phyloP scores from a whole-genome alignment of 768 basidiomycete species.

The Candolleomyces aberdarensis region DNA sequence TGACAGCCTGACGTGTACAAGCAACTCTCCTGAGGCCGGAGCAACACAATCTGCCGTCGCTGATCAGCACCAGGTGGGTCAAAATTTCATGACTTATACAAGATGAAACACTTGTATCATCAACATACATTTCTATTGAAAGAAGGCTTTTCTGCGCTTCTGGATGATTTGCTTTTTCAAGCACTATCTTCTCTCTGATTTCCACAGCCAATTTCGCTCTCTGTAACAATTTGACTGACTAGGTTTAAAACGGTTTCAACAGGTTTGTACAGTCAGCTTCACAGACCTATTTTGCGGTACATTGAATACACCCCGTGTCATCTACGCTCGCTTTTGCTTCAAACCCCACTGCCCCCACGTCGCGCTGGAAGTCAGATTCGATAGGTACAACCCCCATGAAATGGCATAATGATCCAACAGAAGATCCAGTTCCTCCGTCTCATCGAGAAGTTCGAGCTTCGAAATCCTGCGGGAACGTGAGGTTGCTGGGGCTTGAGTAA shows the following conservation, averaged over 20 bases:
- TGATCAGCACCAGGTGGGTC: no score
- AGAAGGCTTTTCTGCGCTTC: slow-evolving; percentile 15
- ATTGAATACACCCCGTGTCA: background rate
- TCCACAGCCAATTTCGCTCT: background rate
- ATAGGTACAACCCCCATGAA: slow-evolving; percentile 56
- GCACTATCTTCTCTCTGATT: slow-evolving; percentile 31
- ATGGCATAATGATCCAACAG: slow-evolving; percentile 89
- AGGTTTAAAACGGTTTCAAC: background rate
- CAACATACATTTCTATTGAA: slow-evolving; percentile 1
- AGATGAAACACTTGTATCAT: slow-evolving; percentile 13
- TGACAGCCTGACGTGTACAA: no score
- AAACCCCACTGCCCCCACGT: slow-evolving; percentile 38
- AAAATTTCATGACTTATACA: background rate
- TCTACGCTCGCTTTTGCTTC: slow-evolving; percentile 15
- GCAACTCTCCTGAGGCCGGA: no score
- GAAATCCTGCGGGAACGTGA: slow-evolving; percentile 52
- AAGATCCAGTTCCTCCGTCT: slow-evolving; percentile 91
- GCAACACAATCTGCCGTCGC: no score
- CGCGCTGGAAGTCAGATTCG: slow-evolving; percentile 12
- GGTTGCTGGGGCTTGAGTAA: background rate
- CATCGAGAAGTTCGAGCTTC: slow-evolving; percentile 83
- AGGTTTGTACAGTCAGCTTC: background rate
- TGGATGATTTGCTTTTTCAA: slow-evolving; percentile 15
- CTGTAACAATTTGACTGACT: background rate
- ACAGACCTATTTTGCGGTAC: background rate